These are phyloP conservation scores for Globisporangium lucens DNA, from an alignment of 352 stramenopile genomes.

Conservation along the genomic window DNA sequence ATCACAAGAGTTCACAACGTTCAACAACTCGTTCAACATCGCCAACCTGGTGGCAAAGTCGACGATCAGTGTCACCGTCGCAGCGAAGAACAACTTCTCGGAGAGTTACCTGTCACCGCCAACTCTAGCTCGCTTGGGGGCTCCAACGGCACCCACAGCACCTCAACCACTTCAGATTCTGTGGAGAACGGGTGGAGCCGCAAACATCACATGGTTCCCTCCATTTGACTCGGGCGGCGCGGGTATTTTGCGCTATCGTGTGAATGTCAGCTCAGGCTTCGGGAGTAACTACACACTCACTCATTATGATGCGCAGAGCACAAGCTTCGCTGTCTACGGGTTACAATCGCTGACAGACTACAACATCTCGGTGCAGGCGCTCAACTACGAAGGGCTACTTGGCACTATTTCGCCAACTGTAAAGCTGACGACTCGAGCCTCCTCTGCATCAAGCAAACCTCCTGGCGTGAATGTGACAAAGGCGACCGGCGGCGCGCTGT, in stretches of 20 bases:
- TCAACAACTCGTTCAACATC: conserved; percentile 19
- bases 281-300: background rate
- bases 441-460: conserved; percentile 39
- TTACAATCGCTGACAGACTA: conserved; percentile 33
- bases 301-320: conserved; percentile 8
- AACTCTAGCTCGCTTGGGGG: conserved; percentile 21
- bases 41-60: conserved; percentile 24
- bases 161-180: conserved; percentile 24
- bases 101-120: conserved; percentile 17
- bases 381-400: conserved; percentile 31
- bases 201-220: conserved; percentile 37
- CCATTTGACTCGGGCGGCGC: conserved; percentile 42
- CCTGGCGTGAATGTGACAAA: conserved; percentile 18
- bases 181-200: conserved; percentile 36
- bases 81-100: conserved; percentile 25
- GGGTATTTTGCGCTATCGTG: conserved; percentile 30
- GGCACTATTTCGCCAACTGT: conserved; percentile 19
- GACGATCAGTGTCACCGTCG: conserved; percentile 31
- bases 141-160: conserved; percentile 26
- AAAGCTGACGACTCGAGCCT: conserved; percentile 26
- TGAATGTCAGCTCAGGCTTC: conserved; percentile 18
- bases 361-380: conserved; percentile 27
- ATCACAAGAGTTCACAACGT: conserved; percentile 16
- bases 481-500: conserved; percentile 41
- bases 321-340: conserved; percentile 22